Percentiles rank a stretch among this genome's conserved stretches.
Conservation (phyloP, 1,139 yeast species). For the Candida sp. region DNA sequence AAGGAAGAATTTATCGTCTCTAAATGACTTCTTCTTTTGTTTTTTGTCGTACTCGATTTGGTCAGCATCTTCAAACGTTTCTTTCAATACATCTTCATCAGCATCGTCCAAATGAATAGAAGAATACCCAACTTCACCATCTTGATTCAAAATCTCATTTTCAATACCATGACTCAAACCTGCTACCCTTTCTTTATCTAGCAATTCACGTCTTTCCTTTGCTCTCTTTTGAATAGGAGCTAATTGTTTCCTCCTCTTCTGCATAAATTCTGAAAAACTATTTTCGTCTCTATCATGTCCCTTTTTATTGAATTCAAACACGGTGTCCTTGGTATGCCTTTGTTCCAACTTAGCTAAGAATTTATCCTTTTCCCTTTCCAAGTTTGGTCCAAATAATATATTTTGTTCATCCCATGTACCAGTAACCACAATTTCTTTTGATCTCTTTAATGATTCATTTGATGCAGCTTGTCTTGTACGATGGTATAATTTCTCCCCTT, state of each 20-base stretch:
- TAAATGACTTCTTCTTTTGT: slow-evolving; percentile 45
- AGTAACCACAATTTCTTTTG: slow-evolving; percentile 72
- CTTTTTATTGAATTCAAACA: slow-evolving; percentile 77
- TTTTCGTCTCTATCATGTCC: slow-evolving; percentile 48
- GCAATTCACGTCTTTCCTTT: slow-evolving; percentile 60
- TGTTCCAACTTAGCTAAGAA: slow-evolving; percentile 70
- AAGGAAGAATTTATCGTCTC: slow-evolving; percentile 82
- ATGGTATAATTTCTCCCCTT: slow-evolving; percentile 86
- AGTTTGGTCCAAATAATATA: slow-evolving; percentile 67
- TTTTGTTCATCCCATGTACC: slow-evolving; percentile 89
- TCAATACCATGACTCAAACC: slow-evolving; percentile 74
- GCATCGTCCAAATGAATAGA: slow-evolving; percentile 14
- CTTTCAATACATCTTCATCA: slow-evolving; percentile 48
- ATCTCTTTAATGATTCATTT: slow-evolving; percentile 75
- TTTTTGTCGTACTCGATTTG: slow-evolving; percentile 28
- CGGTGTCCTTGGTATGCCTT: slow-evolving; percentile 79
- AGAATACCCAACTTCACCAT: slow-evolving; percentile 56
- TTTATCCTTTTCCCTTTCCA: slow-evolving; percentile 70
- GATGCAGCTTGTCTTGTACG: slow-evolving; percentile 89
- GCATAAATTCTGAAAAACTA: slow-evolving; percentile 79
- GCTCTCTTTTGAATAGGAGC: slow-evolving; percentile 86
- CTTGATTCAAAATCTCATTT: slow-evolving; percentile 60
- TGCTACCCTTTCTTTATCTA: slow-evolving; percentile 73
- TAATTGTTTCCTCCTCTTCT: slow-evolving; percentile 77
- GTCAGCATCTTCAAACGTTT: slow-evolving; percentile 66